Evolutionary conservation across 345 rosid genomes (phyloP).

Genomic region (Rhodamnia rubescens): DNA sequence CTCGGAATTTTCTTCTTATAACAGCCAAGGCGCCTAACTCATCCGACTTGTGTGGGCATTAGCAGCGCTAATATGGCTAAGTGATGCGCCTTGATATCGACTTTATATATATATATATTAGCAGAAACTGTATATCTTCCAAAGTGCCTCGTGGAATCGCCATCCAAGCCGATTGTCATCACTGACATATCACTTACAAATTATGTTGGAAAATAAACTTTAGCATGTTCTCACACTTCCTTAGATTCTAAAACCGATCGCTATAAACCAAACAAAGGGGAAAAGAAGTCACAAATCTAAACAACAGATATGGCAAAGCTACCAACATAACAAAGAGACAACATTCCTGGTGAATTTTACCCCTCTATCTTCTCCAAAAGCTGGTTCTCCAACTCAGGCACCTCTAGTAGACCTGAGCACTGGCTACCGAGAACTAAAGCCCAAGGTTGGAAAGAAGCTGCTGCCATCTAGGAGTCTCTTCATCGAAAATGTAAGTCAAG

Average conservation of each 20-base stretch:
- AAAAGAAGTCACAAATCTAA: not conserved
- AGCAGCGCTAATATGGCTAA: not conserved
- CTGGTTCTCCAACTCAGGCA: not conserved
- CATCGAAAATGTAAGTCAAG: slow-evolving; percentile 87
- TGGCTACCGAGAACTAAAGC: not conserved
- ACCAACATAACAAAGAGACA: not conserved
- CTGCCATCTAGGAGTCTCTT: slow-evolving; percentile 87
- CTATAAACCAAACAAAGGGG: not conserved
- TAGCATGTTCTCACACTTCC: not conserved
- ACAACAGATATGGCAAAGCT: not conserved
- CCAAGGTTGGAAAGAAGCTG: slow-evolving; percentile 56
- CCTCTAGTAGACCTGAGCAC: not conserved
- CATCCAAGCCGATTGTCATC: not conserved
- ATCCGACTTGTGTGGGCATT: not conserved
- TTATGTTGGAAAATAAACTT: not conserved
- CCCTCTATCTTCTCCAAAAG: not conserved
- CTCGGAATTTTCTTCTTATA: not conserved
- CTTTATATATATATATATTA: not conserved
- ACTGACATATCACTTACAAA: not conserved
- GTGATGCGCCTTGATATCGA: not conserved
- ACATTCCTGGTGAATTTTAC: not conserved
- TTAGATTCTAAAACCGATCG: not conserved
- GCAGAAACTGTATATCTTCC: not conserved
- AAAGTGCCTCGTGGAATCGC: not conserved
- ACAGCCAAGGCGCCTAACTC: not conserved